These are phyloP conservation scores for Beauveria asiatica DNA, from an alignment of 2,329 filamentous ascomycete species.

Conservation along the genomic window DNA sequence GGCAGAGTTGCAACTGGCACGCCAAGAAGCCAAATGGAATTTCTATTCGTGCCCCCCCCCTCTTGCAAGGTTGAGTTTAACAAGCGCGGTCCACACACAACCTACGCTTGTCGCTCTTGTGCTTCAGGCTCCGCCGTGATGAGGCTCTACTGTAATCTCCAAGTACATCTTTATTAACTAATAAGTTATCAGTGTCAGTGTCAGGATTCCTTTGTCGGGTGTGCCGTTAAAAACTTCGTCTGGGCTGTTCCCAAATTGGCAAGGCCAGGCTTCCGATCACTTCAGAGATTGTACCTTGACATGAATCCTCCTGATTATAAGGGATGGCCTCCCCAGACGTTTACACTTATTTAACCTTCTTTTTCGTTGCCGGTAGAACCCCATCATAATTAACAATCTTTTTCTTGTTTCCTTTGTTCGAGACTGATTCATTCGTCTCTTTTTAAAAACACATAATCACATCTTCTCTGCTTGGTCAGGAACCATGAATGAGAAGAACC, in stretches of 20 bases:
- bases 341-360: background rate
- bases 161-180: too few relatives aligned
- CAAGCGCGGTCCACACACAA: background rate
- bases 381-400: background rate
- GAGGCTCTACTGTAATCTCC: too few relatives aligned
- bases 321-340: background rate
- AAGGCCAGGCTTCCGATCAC: background rate
- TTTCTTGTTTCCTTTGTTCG: background rate
- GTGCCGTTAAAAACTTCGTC: background rate
- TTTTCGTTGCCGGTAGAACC: background rate
- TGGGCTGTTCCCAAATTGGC: background rate
- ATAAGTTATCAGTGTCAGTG: background rate
- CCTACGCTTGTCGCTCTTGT: background rate
- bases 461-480: background rate
- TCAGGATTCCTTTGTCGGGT: background rate
- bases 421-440: background rate
- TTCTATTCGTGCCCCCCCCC: background rate
- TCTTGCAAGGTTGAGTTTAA: background rate
- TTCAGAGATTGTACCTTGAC: background rate
- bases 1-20: background rate
- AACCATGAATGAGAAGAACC: conserved; percentile 6
- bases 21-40: background rate
- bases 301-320: background rate
- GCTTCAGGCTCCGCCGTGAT: background rate
- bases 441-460: background rate